A percentile compares a stretch with the other conserved stretches of the same genome.
Conservation (phyloP, 225 moss, liverwort and hornwort species). For the Rhytidiadelphus loreus region DNA sequence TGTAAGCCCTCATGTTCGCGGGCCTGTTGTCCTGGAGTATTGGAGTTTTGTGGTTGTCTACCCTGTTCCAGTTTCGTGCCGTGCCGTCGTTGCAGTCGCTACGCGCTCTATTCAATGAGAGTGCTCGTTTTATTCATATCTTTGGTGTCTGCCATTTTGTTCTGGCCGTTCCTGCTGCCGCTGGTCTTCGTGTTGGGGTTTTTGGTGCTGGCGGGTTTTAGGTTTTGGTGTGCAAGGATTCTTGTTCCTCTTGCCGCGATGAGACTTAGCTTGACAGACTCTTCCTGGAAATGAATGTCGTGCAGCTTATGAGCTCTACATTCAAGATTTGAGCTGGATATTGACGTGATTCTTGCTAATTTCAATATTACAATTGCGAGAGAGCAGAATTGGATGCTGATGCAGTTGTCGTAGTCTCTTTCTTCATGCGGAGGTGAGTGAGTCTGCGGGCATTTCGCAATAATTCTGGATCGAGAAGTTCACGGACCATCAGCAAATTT, state of each 20-base stretch:
- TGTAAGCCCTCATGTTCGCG: not conserved
- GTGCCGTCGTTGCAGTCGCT: not conserved
- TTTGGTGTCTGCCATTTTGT: not conserved
- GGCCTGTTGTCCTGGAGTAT: not conserved
- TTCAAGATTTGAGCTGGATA: not conserved
- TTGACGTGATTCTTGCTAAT: not conserved
- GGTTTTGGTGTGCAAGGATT: not conserved
- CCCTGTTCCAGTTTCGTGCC: not conserved
- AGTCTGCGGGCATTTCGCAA: not conserved
- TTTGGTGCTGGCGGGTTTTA: not conserved
- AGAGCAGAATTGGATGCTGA: not conserved
- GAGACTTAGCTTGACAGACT: not conserved
- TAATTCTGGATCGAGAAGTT: not conserved
- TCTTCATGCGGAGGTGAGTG: not conserved
- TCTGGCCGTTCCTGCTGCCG: not conserved
- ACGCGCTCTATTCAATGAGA: not conserved
- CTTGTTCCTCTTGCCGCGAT: not conserved
- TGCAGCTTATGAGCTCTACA: not conserved
- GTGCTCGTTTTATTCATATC: not conserved
- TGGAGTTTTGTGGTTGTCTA: not conserved
- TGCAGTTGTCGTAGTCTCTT: not conserved
- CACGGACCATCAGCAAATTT: not conserved
- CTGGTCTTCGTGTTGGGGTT: not conserved
- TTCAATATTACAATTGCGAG: not conserved
- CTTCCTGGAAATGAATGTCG: not conserved